Base-by-base conservation (phyloP, 2,329 filamentous ascomycete genomes). In the Trichoderma breve region DNA sequence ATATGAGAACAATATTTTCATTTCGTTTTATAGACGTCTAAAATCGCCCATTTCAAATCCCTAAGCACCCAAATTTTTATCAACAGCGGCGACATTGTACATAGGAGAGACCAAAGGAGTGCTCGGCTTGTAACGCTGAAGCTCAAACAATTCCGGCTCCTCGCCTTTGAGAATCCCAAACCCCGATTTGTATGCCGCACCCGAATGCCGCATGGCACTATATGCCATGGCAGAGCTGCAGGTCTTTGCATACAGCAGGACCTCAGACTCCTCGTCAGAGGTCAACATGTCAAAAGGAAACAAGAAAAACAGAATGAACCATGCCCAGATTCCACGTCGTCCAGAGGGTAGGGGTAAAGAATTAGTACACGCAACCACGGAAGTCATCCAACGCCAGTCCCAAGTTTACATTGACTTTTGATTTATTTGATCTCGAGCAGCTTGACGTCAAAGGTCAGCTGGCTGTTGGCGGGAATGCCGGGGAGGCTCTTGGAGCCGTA, bases 401-500 rank as follows among this genome's bases (percentile, higher is more conserved):
- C 62, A 71, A 67, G 63, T 65, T 51, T 24, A 62, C 26, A 21
- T 57, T 21, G 43, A 67, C 39, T 24, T 57, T 39, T 65, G 47
- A 72, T 83, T 86, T 91, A 95, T 87, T 94, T 94, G 84, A 94
- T 93, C 83, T 92, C 91, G 70, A 95, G 85, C 69, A 95, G 86
- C 88, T 95, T 96, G 78, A 96, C 88, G 82, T 99, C 97, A 82
- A 99, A 99, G 81, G 92, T 89, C 82, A 99, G 85, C 76, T 92
- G 93, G 82, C 94, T 95, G 89, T 98, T 98, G 78, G 87, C 88
- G 28, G 96, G 96, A 78, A 99, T 98, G 76, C 92, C 94, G 65
- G 94, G 92, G 28, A 93, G 84, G 74, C 88, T 86, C 85, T 93
- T 92, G 84, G 89, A 94, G 83, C 97, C 96, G 83, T 99, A 99